Evolutionary conservation across 768 basidiomycete species (phyloP).

Genomic region (Panaeolus papilionaceus): DNA sequence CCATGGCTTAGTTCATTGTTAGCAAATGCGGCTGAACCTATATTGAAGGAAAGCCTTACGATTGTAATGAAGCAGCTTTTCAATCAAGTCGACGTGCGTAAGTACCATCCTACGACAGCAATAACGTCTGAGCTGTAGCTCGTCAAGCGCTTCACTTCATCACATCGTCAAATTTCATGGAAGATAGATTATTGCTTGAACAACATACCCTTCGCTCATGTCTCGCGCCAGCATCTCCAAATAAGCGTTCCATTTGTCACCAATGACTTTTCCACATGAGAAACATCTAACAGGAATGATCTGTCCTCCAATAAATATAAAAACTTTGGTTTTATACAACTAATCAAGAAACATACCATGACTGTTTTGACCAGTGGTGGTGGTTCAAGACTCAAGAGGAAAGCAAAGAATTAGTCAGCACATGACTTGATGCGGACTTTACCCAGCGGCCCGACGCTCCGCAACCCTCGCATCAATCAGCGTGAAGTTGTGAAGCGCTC

Average conservation of each 20-base stretch:
- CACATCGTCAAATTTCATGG: background rate
- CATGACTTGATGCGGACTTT: background rate
- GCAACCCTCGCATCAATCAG: background rate
- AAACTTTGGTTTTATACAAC: background rate
- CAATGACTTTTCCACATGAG: conserved; percentile 96
- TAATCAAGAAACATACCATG: background rate
- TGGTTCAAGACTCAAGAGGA: conserved; percentile 10
- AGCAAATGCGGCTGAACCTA: conserved; percentile 3
- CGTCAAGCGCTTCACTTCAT: conserved; percentile 85
- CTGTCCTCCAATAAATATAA: conserved; percentile 43
- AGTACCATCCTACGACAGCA: conserved; percentile 98
- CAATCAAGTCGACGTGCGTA: conserved; percentile 97
- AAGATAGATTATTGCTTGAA: background rate
- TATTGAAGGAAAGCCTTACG: conserved; percentile 56
- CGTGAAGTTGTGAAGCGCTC: conserved; percentile 3
- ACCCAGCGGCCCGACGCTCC: background rate
- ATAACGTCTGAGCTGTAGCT: conserved; percentile 89
- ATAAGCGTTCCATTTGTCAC: conserved; percentile 95
- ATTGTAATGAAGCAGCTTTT: conserved; percentile 96
- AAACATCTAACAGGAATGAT: conserved; percentile 97
- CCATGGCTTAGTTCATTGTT: conserved; percentile 45
- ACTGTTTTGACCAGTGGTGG: background rate
- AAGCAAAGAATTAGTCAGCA: conserved; percentile 7
- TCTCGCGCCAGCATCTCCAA: conserved; percentile 81
- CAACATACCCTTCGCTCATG: conserved; percentile 84